Conservation (phyloP, 73 alveolate genomes). For the Paramecium pentaurelia region DNA sequence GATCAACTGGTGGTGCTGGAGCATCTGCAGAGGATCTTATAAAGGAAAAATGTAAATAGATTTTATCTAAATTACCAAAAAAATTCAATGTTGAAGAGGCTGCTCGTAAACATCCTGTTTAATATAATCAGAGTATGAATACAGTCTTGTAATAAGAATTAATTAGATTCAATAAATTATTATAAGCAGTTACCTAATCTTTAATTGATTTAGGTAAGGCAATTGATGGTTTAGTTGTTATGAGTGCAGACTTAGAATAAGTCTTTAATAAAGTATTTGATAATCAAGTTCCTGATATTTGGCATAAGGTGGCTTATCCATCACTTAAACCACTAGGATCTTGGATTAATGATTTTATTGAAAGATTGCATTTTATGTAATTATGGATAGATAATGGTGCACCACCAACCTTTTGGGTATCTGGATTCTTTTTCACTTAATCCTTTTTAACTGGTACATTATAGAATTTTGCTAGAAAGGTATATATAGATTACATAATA, state of each 20-base stretch:
- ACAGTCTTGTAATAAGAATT: conserved; percentile 97
- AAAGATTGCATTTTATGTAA: conserved; percentile 97
- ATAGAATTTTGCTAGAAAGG: conserved; percentile 94
- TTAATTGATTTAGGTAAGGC: conserved; percentile 92
- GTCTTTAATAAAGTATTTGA: conserved; percentile 90
- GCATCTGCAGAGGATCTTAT: conserved; percentile 93
- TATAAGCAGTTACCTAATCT: conserved; percentile 81
- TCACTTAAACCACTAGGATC: conserved; percentile 99
- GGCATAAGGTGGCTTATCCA: conserved; percentile 93
- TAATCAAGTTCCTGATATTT: conserved; percentile 90
- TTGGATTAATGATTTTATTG: conserved; percentile 97
- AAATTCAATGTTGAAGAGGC: conserved; percentile 92
- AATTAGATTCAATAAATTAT: conserved; percentile 92
- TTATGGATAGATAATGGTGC: conserved; percentile 99
- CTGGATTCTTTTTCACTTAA: conserved; percentile 99
- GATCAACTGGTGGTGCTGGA: conserved; percentile 94
- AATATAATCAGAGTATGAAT: conserved; percentile 91
- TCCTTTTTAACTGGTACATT: conserved; percentile 98
- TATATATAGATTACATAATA: conserved; percentile 83
- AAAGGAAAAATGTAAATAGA: conserved; percentile 84
- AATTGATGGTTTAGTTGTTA: conserved; percentile 95
- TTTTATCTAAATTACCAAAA: conserved; percentile 89
- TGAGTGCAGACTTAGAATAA: conserved; percentile 91
- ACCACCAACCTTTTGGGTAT: conserved; percentile 98
- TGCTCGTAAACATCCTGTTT: conserved; percentile 93